A percentile compares a stretch with the other conserved stretches of the same genome.
phyloP scores from a whole-genome alignment of 2,329 filamentous ascomycete genomes.

The Grosmannia huntii region DNA sequence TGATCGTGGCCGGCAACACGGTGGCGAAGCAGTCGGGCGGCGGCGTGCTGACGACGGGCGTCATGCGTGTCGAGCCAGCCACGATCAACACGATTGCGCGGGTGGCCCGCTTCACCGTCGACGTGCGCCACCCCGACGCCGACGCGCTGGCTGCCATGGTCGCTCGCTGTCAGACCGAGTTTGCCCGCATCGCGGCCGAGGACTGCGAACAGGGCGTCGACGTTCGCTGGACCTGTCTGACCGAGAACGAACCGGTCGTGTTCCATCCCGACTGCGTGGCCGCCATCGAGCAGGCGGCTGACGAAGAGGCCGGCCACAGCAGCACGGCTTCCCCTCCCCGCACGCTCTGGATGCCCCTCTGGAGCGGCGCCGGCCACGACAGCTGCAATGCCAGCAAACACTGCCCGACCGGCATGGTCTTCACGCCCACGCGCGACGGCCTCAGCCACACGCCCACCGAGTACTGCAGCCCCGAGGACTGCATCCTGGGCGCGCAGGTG shows the following conservation, averaged over 20 bases:
- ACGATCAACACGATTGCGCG: conserved; percentile 64
- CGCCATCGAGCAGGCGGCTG: conserved; percentile 49
- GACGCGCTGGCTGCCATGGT: conserved; percentile 26
- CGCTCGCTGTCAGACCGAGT: conserved; percentile 19
- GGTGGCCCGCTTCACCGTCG: conserved; percentile 52
- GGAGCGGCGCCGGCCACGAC: conserved; percentile 27
- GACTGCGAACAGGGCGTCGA: conserved; percentile 42
- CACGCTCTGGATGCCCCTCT: conserved; percentile 17
- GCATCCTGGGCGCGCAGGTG: conserved; percentile 17
- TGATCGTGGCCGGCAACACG: conserved; percentile 19
- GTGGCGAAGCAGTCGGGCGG: conserved; percentile 13
- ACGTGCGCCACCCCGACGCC: conserved; percentile 48
- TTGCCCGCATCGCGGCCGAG: conserved; percentile 40
- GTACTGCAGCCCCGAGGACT: conserved; percentile 23
- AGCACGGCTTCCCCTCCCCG: neutral
- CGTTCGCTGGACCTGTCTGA: conserved; percentile 43
- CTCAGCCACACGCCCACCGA: conserved; percentile 24
- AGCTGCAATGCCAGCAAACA: conserved; percentile 21
- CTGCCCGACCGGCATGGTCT: conserved; percentile 26
- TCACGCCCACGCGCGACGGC: conserved; percentile 23
- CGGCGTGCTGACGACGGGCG: conserved; percentile 19
- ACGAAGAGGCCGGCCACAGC: neutral
- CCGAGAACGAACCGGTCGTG: conserved; percentile 44
- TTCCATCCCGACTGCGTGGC: conserved; percentile 57
- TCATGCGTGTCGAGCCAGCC: conserved; percentile 23